A percentile compares a stretch with the other conserved stretches of the same genome.
These are phyloP conservation scores for Dioszegia hungarica DNA, from an alignment of 768 basidiomycete genomes.

Conservation along the genomic window DNA sequence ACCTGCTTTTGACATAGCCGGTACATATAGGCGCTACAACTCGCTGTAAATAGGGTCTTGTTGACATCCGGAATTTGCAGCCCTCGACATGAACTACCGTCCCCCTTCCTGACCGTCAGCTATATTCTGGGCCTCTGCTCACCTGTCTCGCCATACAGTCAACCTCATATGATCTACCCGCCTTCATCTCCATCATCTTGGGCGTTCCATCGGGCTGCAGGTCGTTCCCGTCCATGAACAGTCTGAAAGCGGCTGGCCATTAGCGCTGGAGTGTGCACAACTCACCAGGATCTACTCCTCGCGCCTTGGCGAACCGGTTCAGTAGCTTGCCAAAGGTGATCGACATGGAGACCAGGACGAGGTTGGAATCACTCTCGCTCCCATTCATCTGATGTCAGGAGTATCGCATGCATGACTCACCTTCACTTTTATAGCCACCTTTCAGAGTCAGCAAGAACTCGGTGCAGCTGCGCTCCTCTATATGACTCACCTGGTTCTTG, in stretches of 20 bases:
- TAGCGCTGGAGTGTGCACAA: not conserved
- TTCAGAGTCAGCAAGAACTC: not conserved
- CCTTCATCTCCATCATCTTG: conserved; percentile 14
- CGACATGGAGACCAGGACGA: not conserved
- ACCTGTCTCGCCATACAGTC: conserved; percentile 12
- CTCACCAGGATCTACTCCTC: not conserved
- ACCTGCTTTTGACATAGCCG: too few species aligned
- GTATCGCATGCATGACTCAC: not conserved
- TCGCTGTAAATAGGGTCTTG: too few species aligned
- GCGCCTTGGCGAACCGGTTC: not conserved
- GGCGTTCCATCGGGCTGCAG: not conserved
- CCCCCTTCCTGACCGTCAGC: not conserved
- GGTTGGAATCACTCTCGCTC: not conserved
- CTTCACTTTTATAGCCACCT: not conserved
- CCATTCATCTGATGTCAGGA: not conserved
- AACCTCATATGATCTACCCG: not conserved
- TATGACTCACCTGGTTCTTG: conserved; percentile 6
- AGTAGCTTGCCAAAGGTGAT: not conserved
- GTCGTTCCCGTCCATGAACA: not conserved
- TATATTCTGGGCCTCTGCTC: not conserved
- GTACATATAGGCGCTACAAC: too few species aligned
- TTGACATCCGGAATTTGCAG: too few species aligned
- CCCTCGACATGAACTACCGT: too few species aligned
- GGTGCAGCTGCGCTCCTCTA: too few species aligned
- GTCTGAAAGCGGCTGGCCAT: not conserved